Evolutionary conservation across 768 basidiomycete species (phyloP), one percentile per base, ranked within the genome.

Genomic region (Podaxis carcinomalis): DNA sequence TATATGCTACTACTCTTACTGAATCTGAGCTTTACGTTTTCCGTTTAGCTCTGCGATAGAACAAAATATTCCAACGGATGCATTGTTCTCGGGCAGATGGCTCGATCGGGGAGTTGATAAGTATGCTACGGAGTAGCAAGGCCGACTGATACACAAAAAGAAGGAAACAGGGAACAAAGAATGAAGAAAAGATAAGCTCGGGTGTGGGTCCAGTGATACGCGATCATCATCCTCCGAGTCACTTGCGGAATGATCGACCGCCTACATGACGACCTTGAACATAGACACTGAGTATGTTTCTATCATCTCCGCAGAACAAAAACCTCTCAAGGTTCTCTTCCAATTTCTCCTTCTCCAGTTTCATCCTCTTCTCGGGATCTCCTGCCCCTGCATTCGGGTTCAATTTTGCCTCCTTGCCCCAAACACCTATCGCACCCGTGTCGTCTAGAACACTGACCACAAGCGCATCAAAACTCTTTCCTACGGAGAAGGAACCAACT

Each of bases 381-480:
- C 71, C 69, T 57, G 70, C 67, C 58, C 72, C 64, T 28, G 66
- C 52, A 13, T 53, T 51, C 5, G 46, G 25, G n/a, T 37, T 39
- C 0, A 4, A 52, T 14, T n/a, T 65, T 65, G 57, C 56, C 16
- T 62, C 63, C 32, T 65, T 58, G 2, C 69, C 74, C 69, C 75
- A 72, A 53, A 90, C 62, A 4, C 76, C 80, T 3, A 83, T 83
- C 32, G 78, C 70, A 23, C 78, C 83, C 36, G 76, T 69, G 40
- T 80, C 81, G 42, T 72, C 70, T 25, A 78, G 74, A 5, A 90
- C 76, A 68, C 77, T 84, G 23, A 96, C 85, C 4, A 92, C 64
- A 6, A 98, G 74, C 0, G 96, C 96, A 69, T 98, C 96, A 68
- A 98, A 98, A 63, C 85, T 87, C 75, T 94, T 96, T 2, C 93